Evolutionary conservation across 345 rosid species (phyloP), one percentile per base, ranked within the genome.

Genomic region (Brassica rapa): DNA sequence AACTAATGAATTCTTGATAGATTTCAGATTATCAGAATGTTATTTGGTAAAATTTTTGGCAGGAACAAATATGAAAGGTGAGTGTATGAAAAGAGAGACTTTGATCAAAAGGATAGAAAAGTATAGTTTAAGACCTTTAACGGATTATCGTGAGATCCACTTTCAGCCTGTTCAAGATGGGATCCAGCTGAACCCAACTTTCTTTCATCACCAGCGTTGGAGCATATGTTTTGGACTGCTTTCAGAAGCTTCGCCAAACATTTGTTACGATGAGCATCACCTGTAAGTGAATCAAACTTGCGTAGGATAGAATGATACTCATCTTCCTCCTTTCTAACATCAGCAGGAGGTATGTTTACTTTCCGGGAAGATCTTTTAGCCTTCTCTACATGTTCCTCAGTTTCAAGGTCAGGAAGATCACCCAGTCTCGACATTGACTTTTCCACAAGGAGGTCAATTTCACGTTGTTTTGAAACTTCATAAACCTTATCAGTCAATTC

Each of bases 201-300:
- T 78, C 60, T 83, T 64, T 83, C 85, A 43, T 76, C 86, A 60
- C 80, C 86, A 25, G 87, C 82, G 68, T 82, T 68, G 67, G 56
- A 78, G 80, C 94, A 93, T 57, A 91, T 79, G 72, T 86, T 85
- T 67, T 87, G 91, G 62, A 96, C 80, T 72, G 87, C 87, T 74
- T 90, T 91, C 75, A 93, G 90, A 81, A 96, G 99, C 88, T 82
- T 91, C 77, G 84, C 96, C 85, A 96, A 76, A 86, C 98, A 88
- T 82, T 87, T 93, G 83, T 96, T 96, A 56, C 98, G 97, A 81
- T 82, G 91, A 15, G 83, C 73, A 72, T 90, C 90, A 68, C 92
- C 96, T 9, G 98, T 96, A 35, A 89, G 83, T 29, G 82, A 91
- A 73, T 89, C 60, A 82, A 83, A 86, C 77, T 84, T 87, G 39